These are phyloP conservation scores for Conoideocrella luteorostrata DNA, from an alignment of 2,329 filamentous ascomycete genomes.

Conservation along the genomic window DNA sequence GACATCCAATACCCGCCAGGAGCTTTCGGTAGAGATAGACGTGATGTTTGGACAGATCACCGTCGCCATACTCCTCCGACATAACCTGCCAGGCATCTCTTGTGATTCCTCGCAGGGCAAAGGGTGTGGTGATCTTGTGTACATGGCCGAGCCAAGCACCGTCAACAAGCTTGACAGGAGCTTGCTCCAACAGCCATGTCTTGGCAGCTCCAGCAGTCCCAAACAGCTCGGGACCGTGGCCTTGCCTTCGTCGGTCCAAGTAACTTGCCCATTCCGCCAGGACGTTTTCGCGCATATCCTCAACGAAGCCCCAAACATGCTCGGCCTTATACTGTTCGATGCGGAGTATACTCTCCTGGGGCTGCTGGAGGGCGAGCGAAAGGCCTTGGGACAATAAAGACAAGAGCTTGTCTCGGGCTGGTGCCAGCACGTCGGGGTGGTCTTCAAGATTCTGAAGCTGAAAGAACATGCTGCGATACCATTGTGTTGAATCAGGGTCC, in stretches of 20 bases:
- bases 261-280: constrained; percentile 6
- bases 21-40: constrained; percentile 27
- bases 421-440: not conserved
- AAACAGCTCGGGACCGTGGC: constrained; percentile 8
- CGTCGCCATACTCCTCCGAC: constrained; percentile 45
- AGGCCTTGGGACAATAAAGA: not conserved
- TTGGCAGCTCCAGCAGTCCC: constrained; percentile 3
- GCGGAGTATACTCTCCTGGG: no score
- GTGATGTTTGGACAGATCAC: constrained; percentile 38
- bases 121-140: constrained; percentile 31
- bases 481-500: not conserved
- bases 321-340: no score
- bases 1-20: constrained; percentile 16
- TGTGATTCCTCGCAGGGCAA: constrained; percentile 22
- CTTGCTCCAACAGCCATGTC: constrained; percentile 8
- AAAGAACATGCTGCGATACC: not conserved
- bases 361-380: not conserved
- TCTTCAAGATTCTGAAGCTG: not conserved
- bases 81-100: constrained; percentile 40
- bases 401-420: not conserved
- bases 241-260: constrained; percentile 7
- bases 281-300: constrained; percentile 6
- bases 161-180: constrained; percentile 33
- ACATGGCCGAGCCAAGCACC: constrained; percentile 42
- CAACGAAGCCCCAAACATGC: no score